These are phyloP conservation scores for Glonium stellatum DNA, from an alignment of 495 filamentous ascomycete genomes.

Conservation along the genomic window DNA sequence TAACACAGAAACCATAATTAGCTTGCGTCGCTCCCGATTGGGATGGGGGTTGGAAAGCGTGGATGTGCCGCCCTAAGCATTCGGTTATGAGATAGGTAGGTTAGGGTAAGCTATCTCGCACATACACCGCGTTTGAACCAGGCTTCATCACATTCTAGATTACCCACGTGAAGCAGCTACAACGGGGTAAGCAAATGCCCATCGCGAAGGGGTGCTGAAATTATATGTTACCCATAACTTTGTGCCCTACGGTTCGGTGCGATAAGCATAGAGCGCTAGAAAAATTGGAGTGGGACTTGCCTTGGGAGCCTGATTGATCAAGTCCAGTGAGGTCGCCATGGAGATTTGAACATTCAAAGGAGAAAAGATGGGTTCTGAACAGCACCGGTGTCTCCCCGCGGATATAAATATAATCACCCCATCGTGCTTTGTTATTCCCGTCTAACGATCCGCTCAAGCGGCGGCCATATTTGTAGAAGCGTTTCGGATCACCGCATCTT, in stretches of 20 bases:
- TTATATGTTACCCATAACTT: conserved; percentile 28
- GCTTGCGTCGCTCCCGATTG: conserved; percentile 34
- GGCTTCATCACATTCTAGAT: conserved; percentile 30
- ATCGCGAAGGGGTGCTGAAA: not conserved
- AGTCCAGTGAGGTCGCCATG: conserved; percentile 17
- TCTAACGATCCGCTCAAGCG: no score
- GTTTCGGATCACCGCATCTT: no score
- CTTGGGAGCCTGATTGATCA: conserved; percentile 22
- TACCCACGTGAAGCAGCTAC: conserved; percentile 26
- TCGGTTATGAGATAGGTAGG: not conserved
- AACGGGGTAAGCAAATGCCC: not conserved
- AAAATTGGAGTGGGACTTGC: not conserved
- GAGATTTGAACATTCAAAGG: not conserved
- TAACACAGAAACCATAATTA: conserved; percentile 41
- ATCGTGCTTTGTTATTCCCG: no score
- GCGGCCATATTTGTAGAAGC: no score
- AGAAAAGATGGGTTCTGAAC: no score
- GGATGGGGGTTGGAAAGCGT: conserved; percentile 25
- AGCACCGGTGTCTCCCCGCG: no score
- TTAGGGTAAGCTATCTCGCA: not conserved
- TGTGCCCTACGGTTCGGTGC: conserved; percentile 14
- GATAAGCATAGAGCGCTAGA: not conserved
- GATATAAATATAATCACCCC: no score
- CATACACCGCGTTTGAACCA: conserved; percentile 25
- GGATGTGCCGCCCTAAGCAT: conserved; percentile 19